Base-by-base conservation (phyloP, 2,329 filamentous ascomycete genomes). In the Neopestalotiopsis rosae region DNA sequence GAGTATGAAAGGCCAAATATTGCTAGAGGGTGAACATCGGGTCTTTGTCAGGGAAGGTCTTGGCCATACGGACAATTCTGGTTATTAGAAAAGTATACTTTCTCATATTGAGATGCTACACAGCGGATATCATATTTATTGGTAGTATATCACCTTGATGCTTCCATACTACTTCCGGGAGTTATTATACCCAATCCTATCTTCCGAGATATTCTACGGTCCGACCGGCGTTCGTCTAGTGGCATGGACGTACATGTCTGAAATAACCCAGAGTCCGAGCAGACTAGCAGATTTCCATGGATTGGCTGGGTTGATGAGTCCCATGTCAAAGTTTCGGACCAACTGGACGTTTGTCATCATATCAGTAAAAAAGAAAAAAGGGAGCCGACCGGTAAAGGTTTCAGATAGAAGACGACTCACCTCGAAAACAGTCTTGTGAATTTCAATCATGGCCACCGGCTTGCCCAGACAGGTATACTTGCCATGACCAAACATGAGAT, bases 361-460 rank as follows among this genome's bases (percentile, higher is more conserved):
- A 9, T 24, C 3, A 52, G 45, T 28, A 4, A 12, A 24, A 12
- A 30, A n/a, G 7, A 17, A 52, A 10, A 65, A 17, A 52, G 24
- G 24, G 24, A 28, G 24, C 24, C 24, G 24, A 28, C 24, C 24
- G 24, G 24, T 28, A 28, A 28, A 28, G 24, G 24, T 28, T 28
- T 28, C 24, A 49, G 17, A 20, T 14, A n/a, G 7, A 5, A 45
- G 10, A 34, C 7, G 2, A 66, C 76, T 70, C 71, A 83, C 81
- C 78, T 82, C 78, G 45, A 81, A 77, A 58, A 82, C 71, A 1
- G 77, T 71, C 71, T 84, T 84, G 68, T 80, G 77, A 59, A 83
- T 62, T 72, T 83, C 81, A 69, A 83, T 79, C 67, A 78, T 70
- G 4, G 81, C 81, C 56, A 83, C 79, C 30, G 76, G 73, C 70